phyloP scores from a whole-genome alignment of 73 alveolate genomes.

The Stentor coeruleus region DNA sequence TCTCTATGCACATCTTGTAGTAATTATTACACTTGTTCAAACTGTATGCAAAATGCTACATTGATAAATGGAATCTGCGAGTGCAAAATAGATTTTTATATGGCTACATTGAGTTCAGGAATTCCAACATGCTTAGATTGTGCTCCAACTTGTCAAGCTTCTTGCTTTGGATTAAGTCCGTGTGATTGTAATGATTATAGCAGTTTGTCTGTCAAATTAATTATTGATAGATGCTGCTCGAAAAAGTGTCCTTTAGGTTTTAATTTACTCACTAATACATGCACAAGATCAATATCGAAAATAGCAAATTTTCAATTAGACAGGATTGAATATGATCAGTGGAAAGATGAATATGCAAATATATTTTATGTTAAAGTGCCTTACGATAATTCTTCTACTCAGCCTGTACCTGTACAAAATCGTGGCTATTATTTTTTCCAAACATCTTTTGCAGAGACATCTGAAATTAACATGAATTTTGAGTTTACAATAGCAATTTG shows the following conservation, averaged over 20 bases:
- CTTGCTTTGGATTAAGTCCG: no score
- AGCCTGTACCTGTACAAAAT: not conserved
- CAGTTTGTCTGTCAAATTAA: no score
- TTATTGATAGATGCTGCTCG: not conserved
- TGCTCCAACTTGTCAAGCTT: not conserved
- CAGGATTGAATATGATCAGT: no score
- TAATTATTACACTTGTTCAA: not conserved
- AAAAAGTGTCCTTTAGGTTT: not conserved
- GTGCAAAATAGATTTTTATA: not conserved
- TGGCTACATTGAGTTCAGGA: not conserved
- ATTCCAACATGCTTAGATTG: not conserved
- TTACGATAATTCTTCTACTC: no score
- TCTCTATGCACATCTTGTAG: not conserved
- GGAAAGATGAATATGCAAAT: no score
- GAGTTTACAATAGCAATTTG: not conserved
- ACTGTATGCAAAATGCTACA: not conserved
- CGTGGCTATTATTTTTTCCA: not conserved
- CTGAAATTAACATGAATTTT: not conserved
- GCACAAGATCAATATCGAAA: not conserved
- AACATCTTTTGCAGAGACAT: not conserved
- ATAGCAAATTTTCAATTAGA: not conserved
- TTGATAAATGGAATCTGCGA: not conserved
- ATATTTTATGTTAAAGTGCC: no score
- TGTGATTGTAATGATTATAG: no score
- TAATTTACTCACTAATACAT: not conserved